Base-by-base conservation (phyloP, 148 eudicot genomes). In the Fagopyrum homotropicum region DNA sequence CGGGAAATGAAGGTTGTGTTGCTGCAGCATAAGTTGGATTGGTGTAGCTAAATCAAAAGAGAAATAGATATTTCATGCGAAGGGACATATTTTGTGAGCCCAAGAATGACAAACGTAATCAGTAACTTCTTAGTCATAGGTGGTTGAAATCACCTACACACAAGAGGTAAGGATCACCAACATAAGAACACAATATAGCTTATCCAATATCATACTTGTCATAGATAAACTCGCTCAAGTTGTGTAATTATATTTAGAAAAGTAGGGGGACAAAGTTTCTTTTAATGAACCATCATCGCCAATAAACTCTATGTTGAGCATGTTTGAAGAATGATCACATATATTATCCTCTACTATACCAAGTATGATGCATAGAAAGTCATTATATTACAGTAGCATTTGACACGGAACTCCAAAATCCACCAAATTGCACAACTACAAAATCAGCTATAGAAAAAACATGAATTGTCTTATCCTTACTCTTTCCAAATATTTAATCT, bases 11-110 rank as follows among this genome's bases (percentile, higher is more conserved):
- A 83, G 98, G 98, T 74, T 95, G 98, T 77, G 87, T 86, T 78
- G 98, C 97, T 71, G 98, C 96, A 68, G 97, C 98, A 83, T 95
- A 95, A 72, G 92, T 87, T 75, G 98, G 98, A 86, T 89, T 92
- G 55, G 98, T 95, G 87, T 86, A 95, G 80, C 93, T 88, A 80
- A 95, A 91, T 77, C 98, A 97, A 75, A 95, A 83, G 81, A 95
- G 89, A 84, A 95, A 95, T 83, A 95, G 79, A 77, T 66, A 7
- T 11, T 15, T 30, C 72, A 61, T 19, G 22, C n/a, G 29, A 75
- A 71, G 45, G 60, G 68, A 52, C 90, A 80, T 84, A 93, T 97
- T 97, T 97, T 49, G 93, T 91, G 17, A 93, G 81, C 26, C 98
- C 98, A 75, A 94, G 98, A 81, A 94, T 79, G 79, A 94, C 74